A percentile compares a stretch with the other conserved stretches of the same genome.
Conservation (phyloP, 1,139 yeast genomes). For the Wickerhamomyces sp. region DNA sequence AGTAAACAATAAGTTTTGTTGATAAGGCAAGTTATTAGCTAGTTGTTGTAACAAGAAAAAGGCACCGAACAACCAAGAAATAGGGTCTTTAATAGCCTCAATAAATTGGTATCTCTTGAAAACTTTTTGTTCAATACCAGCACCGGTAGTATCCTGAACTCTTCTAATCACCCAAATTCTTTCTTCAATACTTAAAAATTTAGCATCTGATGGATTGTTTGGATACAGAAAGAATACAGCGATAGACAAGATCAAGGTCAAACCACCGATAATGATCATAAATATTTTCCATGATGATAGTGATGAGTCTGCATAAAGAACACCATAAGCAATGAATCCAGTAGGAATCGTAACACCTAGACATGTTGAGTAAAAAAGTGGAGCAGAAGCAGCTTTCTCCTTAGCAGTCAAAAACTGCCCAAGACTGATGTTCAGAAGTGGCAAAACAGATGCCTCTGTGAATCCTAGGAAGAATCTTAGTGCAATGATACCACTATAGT, state of each 20-base stretch:
- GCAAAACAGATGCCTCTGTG: conserved; percentile 38
- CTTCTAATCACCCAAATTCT: conserved; percentile 41
- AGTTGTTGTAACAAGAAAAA: conserved; percentile 38
- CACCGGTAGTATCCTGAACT: conserved; percentile 35
- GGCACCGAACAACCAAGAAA: conserved; percentile 39
- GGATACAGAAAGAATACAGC: conserved; percentile 35
- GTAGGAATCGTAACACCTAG: conserved; percentile 39
- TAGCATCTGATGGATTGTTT: conserved; percentile 38
- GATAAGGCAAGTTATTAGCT: conserved; percentile 44
- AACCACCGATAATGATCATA: conserved; percentile 39
- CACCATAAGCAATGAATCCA: conserved; percentile 43
- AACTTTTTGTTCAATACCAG: conserved; percentile 40
- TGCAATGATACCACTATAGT: conserved; percentile 36
- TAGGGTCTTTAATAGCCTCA: conserved; percentile 42
- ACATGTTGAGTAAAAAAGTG: conserved; percentile 41
- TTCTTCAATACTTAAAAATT: conserved; percentile 34
- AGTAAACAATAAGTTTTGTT: conserved; percentile 38
- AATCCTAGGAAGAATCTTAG: conserved; percentile 42
- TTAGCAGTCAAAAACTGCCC: conserved; percentile 39
- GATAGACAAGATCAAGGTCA: conserved; percentile 32
- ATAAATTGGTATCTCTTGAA: conserved; percentile 39
- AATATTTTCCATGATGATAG: conserved; percentile 36
- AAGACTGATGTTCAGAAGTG: conserved; percentile 35
- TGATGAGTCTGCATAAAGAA: conserved; percentile 26
- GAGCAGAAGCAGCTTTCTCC: conserved; percentile 38